phyloP scores from a whole-genome alignment of 2,329 filamentous ascomycete species.

The Neurospora crassa region DNA sequence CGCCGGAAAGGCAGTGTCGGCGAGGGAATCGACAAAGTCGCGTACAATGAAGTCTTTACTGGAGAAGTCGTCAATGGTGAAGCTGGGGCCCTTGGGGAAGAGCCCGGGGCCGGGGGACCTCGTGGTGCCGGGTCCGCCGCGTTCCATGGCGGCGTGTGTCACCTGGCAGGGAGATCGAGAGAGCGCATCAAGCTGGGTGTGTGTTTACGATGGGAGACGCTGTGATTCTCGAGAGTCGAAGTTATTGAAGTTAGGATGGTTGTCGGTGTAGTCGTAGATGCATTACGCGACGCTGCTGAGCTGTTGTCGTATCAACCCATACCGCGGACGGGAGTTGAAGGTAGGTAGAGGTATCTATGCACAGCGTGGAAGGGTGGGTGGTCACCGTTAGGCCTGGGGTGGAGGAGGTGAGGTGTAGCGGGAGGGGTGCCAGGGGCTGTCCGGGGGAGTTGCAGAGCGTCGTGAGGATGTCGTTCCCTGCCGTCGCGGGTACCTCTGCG shows the following conservation, averaged over 20 bases:
- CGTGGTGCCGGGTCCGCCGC: constrained; percentile 34
- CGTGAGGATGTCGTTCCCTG: background rate
- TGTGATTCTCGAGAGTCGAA: background rate
- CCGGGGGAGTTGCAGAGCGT: background rate
- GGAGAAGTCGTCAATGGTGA: constrained; percentile 81
- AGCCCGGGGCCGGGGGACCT: constrained; percentile 66
- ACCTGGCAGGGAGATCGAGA: constrained; percentile 5
- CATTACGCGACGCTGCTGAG: background rate
- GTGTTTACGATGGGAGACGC: background rate
- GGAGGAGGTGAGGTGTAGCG: background rate
- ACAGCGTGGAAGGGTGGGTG: background rate
- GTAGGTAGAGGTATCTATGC: background rate
- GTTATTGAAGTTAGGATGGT: background rate
- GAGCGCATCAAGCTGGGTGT: background rate
- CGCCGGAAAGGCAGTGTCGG: constrained; percentile 70
- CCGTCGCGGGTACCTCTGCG: background rate
- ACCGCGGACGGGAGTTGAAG: background rate
- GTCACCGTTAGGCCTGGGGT: background rate
- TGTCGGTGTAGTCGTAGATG: background rate
- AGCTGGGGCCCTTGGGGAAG: constrained; percentile 70
- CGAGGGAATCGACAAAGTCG: constrained; percentile 91
- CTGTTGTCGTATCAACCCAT: background rate
- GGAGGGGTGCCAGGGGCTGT: background rate
- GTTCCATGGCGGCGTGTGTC: constrained; percentile 28
- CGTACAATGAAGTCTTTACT: constrained; percentile 94